These are phyloP conservation scores for Tetratostichococcus sp. DNA, from an alignment of 139 green algal genomes.

Conservation along the genomic window DNA sequence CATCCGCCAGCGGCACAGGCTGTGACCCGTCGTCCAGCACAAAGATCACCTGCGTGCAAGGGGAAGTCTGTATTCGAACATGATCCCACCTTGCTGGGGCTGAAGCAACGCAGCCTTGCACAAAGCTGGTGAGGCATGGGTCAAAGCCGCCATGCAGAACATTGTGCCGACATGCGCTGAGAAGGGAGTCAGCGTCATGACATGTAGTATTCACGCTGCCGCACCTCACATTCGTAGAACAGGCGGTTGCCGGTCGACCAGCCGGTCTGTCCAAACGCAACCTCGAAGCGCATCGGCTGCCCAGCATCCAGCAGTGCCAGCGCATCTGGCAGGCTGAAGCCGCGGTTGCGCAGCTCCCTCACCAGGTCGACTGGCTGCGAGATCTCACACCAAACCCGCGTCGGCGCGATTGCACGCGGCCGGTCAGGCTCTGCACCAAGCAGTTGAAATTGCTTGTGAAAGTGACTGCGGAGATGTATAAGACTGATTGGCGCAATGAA, in stretches of 20 bases:
- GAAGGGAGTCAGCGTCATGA: no score
- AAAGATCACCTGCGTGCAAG: background rate
- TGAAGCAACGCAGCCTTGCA: background rate
- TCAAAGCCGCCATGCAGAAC: no score
- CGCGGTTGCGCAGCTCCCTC: background rate
- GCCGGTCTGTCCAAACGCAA: background rate
- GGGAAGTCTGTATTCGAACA: no score
- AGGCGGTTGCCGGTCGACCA: background rate
- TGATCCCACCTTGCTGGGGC: no score
- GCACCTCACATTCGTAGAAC: background rate
- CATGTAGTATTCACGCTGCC: background rate
- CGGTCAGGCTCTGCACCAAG: background rate
- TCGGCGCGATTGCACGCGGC: background rate
- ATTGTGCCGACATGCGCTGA: no score
- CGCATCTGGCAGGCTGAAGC: background rate
- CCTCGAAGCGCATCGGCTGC: background rate
- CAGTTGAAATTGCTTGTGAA: no score
- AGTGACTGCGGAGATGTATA: no score
- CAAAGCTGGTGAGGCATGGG: no score
- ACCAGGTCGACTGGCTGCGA: background rate
- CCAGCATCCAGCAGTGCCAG: background rate
- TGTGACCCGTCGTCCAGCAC: background rate
- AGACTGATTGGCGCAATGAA: no score
- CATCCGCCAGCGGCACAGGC: background rate
- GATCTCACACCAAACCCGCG: background rate